These are phyloP conservation scores for Schizopora paradoxa DNA, from an alignment of 1,284 basidiomycete genomes.

Conservation along the genomic window DNA sequence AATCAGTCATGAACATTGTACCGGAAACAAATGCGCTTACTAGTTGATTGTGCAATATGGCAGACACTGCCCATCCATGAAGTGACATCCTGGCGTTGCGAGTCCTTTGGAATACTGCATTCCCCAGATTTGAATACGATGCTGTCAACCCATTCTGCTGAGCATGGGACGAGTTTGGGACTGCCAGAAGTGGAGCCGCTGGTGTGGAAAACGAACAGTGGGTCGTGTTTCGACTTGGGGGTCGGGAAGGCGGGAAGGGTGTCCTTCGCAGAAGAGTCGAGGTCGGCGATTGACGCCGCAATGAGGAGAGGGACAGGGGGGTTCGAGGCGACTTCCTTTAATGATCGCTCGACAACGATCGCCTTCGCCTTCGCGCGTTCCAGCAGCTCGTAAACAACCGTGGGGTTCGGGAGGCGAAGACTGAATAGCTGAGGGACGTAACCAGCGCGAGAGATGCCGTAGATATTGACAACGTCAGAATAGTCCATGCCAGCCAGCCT, in stretches of 20 bases:
- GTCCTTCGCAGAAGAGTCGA: slow-evolving; percentile 30
- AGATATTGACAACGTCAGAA: slow-evolving; percentile 62
- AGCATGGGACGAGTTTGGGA: slow-evolving; percentile 67
- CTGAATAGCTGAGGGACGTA: slow-evolving; percentile 71
- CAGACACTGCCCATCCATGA: slow-evolving; percentile 73
- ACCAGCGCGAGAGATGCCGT: slow-evolving; percentile 64
- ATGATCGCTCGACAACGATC: slow-evolving; percentile 54
- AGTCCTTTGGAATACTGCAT: slow-evolving; percentile 41
- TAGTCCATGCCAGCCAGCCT: slow-evolving; percentile 69
- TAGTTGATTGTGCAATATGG: slow-evolving; percentile 61
- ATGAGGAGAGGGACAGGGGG: slow-evolving; percentile 45
- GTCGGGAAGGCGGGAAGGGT: slow-evolving; percentile 41
- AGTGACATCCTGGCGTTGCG: slow-evolving; percentile 55
- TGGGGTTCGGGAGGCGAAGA: slow-evolving; percentile 61
- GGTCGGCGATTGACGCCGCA: slow-evolving; percentile 36
- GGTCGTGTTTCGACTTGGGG: slow-evolving; percentile 37
- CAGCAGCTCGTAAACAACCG: slow-evolving; percentile 60
- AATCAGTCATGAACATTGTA: slow-evolving; percentile 21
- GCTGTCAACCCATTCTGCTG: slow-evolving; percentile 52
- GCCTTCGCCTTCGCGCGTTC: slow-evolving; percentile 50
- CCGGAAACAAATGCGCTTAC: slow-evolving; percentile 36
- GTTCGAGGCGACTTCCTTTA: slow-evolving; percentile 29
- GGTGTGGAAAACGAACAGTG: slow-evolving; percentile 67
- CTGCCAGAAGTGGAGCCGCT: slow-evolving; percentile 70
- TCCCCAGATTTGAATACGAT: slow-evolving; percentile 51